Evolutionary conservation across 2,329 filamentous ascomycete species (phyloP), one percentile per base, ranked within the genome.

Genomic region (Xylariaceae sp.): DNA sequence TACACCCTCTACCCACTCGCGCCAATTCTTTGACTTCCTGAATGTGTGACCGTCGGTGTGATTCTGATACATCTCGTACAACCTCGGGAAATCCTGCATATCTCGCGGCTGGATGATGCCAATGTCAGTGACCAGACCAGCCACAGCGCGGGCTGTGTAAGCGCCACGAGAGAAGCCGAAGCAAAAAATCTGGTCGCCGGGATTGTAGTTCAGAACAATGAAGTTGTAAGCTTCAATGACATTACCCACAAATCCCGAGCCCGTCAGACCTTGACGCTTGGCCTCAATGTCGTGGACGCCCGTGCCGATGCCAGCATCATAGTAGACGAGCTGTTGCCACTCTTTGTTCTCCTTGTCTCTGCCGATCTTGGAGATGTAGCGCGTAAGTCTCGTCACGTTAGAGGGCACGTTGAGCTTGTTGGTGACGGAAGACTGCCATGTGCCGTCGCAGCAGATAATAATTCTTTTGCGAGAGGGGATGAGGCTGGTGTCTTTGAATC

Each of bases 121-220:
- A 36, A 48, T 33, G 17, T 48, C 35, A 37, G 27, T 35, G 16
- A 48, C 37, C 5, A 48, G 35, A 5, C 40, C 45, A 6, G 45
- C 45, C 3, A 48, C 7, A 4, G 45, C 25, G 6, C 45, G 40
- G n/a, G 45, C 45, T n/a, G 40, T 48, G 22, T 48, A 48, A 12
- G 45, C 45, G 6, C 45, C 45, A 3, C 45, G 40, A 16, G 45
- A 48, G 23, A 48, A 48, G 11, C 40, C 45, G 22, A 48, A 48
- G 6, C 27, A 35, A 32, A 48, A 44, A 22, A 48, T 44, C 34
- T 48, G 29, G 33, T 48, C 40, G 14, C 40, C 45, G 14, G 36
- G 45, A 21, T 22, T 22, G 36, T 37, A 48, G 23, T 48, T 48
- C 12, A 27, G 34, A 14, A 32, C 35, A 8, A 48, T n/a, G 20